Evolutionary conservation across 2,329 filamentous ascomycete species (phyloP).

Genomic region (Hypoxylon sp.): DNA sequence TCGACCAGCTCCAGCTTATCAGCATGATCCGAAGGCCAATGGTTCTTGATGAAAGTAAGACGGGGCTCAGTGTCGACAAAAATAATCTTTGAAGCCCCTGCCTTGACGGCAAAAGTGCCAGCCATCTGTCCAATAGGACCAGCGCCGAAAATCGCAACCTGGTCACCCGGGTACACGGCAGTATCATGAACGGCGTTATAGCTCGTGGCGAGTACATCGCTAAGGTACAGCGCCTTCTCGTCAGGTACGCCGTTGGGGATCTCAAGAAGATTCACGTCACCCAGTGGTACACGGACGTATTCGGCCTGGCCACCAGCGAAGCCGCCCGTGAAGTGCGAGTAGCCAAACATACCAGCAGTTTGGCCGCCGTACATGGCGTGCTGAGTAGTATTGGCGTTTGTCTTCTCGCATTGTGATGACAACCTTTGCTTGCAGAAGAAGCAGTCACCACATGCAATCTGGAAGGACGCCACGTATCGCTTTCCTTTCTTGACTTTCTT

Average conservation of each 20-base stretch:
- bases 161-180: conserved; percentile 80
- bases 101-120: conserved; percentile 79
- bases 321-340: conserved; percentile 85
- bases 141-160: conserved; percentile 87
- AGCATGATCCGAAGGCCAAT: conserved; percentile 65
- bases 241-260: conserved; percentile 86
- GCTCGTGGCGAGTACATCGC: conserved; percentile 83
- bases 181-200: conserved; percentile 90
- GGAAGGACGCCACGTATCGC: conserved; percentile 87
- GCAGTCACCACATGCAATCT: conserved; percentile 82
- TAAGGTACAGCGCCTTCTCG: conserved; percentile 86
- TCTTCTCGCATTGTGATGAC: conserved; percentile 84
- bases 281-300: conserved; percentile 85
- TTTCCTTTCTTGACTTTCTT: conserved; percentile 71
- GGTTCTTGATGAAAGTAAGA: conserved; percentile 76
- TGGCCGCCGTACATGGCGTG: conserved; percentile 84
- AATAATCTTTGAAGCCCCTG: conserved; percentile 82
- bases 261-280: conserved; percentile 84
- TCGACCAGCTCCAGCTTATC: conserved; percentile 77
- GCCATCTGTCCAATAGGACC: conserved; percentile 91
- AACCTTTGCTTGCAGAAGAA: conserved; percentile 85
- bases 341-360: conserved; percentile 81
- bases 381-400: conserved; percentile 79
- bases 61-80: conserved; percentile 82
- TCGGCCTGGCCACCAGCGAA: conserved; percentile 92